Conservation (phyloP, 73 alveolate genomes). For the Tetrahymena elliotti region DNA sequence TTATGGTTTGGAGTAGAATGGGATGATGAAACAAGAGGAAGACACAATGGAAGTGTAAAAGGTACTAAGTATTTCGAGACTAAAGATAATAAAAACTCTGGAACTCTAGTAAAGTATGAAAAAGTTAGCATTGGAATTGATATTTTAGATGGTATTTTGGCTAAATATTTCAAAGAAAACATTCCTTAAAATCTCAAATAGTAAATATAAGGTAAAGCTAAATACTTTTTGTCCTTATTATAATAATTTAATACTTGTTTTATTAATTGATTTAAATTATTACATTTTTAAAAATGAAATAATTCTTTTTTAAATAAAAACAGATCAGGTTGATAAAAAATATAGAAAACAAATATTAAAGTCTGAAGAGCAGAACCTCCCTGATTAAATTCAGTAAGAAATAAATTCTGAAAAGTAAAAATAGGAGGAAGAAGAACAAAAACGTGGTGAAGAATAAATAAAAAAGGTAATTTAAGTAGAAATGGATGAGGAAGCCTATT, state of each 20-base stretch:
- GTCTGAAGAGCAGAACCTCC: neutral
- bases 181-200: constrained; percentile 1
- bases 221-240: too few relatives aligned
- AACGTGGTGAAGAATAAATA: neutral
- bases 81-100: constrained; percentile 16
- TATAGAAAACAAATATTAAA: neutral
- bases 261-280: neutral
- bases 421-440: neutral
- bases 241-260: too few relatives aligned
- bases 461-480: constrained; percentile 26
- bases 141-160: constrained; percentile 18
- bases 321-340: neutral
- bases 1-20: constrained; percentile 95
- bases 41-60: constrained; percentile 88
- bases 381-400: neutral
- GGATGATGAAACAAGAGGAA: constrained; percentile 89
- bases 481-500: constrained; percentile 30
- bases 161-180: constrained; percentile 38
- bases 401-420: neutral
- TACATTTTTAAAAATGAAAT: neutral
- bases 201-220: neutral
- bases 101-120: constrained; percentile 26
- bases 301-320: neutral
- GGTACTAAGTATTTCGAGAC: constrained; percentile 69
- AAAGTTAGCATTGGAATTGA: constrained; percentile 26